Conservation (phyloP, 192 early-diverging fungal genomes). For the Coemansia sp. region DNA sequence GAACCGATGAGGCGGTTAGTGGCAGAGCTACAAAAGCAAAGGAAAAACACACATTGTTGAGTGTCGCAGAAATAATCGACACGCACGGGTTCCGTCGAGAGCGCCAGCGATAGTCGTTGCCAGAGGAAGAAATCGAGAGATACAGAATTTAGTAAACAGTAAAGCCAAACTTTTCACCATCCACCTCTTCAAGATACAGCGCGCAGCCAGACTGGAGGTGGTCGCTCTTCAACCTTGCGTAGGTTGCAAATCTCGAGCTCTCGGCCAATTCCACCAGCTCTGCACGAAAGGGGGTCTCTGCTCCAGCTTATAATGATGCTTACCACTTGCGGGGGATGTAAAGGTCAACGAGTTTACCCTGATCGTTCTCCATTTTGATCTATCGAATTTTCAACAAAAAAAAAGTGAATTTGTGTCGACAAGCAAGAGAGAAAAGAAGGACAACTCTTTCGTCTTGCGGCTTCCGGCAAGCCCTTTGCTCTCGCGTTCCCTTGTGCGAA, state of each 20-base stretch:
- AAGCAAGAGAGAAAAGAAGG: conserved; percentile 36
- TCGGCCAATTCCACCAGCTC: not conserved
- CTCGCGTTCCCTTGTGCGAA: not conserved
- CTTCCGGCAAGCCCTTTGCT: not conserved
- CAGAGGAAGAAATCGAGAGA: not conserved
- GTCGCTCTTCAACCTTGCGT: not conserved
- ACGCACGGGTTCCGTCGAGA: not conserved
- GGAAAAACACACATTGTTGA: not conserved
- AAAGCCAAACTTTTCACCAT: not conserved
- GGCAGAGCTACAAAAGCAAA: conserved; percentile 68
- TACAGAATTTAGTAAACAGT: not conserved
- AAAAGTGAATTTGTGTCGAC: conserved; percentile 23
- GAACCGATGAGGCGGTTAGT: conserved; percentile 97
- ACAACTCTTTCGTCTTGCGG: conserved; percentile 6
- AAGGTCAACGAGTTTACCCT: conserved; percentile 68
- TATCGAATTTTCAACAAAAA: conserved; percentile 15
- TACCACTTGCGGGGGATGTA: conserved; percentile 97
- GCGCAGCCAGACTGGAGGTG: no score
- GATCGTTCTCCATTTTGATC: conserved; percentile 50
- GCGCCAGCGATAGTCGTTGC: not conserved
- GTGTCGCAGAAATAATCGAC: conserved; percentile 1
- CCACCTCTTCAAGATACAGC: not conserved
- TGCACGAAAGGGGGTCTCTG: not conserved
- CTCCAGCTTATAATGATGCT: conserved; percentile 21
- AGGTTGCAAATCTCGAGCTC: not conserved